Evolutionary conservation across 2,329 filamentous ascomycete genomes (phyloP).

Genomic region (Calonectria leucothoes): DNA sequence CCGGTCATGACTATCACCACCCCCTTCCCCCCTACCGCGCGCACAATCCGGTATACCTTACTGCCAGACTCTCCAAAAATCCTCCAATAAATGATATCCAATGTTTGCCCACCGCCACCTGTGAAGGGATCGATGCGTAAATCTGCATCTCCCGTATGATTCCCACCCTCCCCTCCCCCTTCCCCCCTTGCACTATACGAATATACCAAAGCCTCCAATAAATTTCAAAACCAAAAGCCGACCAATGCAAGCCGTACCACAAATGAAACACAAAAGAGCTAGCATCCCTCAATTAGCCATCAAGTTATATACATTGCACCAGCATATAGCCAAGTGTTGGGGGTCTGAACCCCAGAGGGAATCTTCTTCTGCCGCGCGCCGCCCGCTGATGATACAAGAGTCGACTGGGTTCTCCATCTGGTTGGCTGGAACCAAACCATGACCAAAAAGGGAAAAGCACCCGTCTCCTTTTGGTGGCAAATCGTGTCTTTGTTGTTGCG

Average conservation of each 20-base stretch:
- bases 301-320: constrained; percentile 36
- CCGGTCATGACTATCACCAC: constrained; percentile 8
- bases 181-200: constrained; percentile 19
- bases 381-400: constrained; percentile 35
- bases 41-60: neutral
- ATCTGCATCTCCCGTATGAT: constrained; percentile 35
- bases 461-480: constrained; percentile 18
- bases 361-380: constrained; percentile 37
- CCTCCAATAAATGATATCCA: constrained; percentile 17
- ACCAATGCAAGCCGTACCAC: constrained; percentile 37
- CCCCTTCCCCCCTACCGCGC: neutral
- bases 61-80: constrained; percentile 7
- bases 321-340: constrained; percentile 31
- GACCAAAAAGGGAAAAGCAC: too few species aligned
- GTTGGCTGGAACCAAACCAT: constrained; percentile 24
- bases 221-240: constrained; percentile 26
- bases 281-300: constrained; percentile 23
- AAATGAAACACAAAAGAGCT: constrained; percentile 19
- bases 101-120: constrained; percentile 6
- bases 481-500: constrained; percentile 21
- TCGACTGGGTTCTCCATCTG: constrained; percentile 11
- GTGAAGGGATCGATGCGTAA: neutral
- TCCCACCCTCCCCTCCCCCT: constrained; percentile 23
- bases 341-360: constrained; percentile 36
- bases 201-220: constrained; percentile 5